Percentiles rank a stretch among this genome's conserved stretches.
These are phyloP conservation scores for Tylopilus vinaceipallidus DNA, from an alignment of 768 basidiomycete species.

Conservation along the genomic window DNA sequence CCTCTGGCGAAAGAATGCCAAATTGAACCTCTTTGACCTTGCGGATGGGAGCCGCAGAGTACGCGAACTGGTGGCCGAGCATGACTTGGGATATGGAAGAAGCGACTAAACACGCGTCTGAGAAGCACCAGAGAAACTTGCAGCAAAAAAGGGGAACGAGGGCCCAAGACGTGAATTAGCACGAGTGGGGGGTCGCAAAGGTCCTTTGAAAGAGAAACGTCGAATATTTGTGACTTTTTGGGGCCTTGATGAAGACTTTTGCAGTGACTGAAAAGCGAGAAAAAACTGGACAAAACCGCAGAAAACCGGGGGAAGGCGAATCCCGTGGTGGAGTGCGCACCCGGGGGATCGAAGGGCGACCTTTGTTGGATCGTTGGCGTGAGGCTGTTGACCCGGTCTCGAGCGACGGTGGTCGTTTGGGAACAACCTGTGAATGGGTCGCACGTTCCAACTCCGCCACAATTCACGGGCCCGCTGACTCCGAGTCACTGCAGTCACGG, in stretches of 20 bases:
- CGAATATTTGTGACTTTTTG: slow-evolving; percentile 23
- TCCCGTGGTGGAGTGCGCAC: not conserved
- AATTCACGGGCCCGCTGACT: slow-evolving; percentile 23
- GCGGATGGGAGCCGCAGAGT: slow-evolving; percentile 90
- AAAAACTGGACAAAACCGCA: slow-evolving; percentile 15
- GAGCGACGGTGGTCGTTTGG: slow-evolving; percentile 33
- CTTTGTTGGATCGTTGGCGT: slow-evolving; percentile 5
- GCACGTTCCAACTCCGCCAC: slow-evolving; percentile 32
- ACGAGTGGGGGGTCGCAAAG: slow-evolving; percentile 20
- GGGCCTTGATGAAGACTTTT: slow-evolving; percentile 4
- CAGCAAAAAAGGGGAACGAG: not conserved
- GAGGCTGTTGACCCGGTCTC: slow-evolving; percentile 16
- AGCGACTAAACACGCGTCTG: slow-evolving; percentile 17
- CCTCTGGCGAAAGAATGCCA: slow-evolving; percentile 97
- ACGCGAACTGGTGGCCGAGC: slow-evolving; percentile 89
- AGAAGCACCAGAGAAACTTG: not conserved
- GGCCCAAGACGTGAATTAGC: slow-evolving; percentile 25
- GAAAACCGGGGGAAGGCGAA: slow-evolving; percentile 10
- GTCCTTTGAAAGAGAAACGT: slow-evolving; percentile 1
- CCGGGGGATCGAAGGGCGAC: not conserved
- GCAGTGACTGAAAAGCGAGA: slow-evolving; percentile 6
- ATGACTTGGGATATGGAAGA: slow-evolving; percentile 39
- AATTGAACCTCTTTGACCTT: slow-evolving; percentile 98
- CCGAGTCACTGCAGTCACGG: slow-evolving; percentile 25
- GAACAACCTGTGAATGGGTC: slow-evolving; percentile 35